Evolutionary conservation across 345 rosid species (phyloP), one percentile per base, ranked within the genome.

Genomic region (Aethionema arabicum): DNA sequence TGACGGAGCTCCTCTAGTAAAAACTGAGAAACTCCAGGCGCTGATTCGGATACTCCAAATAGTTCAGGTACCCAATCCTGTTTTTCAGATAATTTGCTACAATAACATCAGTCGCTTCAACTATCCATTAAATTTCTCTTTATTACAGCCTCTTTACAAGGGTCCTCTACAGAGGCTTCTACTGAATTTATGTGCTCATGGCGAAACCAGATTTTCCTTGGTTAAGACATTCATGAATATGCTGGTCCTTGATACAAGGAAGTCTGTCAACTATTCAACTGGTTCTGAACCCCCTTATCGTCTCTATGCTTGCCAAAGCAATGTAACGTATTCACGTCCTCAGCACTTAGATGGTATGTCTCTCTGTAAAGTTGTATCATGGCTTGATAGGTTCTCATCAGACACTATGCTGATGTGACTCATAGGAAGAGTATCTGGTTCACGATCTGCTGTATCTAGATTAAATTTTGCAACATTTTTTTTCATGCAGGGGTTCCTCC

Each of bases 141-240:
- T 55, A 57, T 55, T 73, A 72, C 86, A 92, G 98, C 98, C 98
- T 32, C 79, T 92, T 12, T 89, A 87, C 64, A 92, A 87, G 80
- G 98, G 97, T 56, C 72, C 91, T 45, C 75, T 89, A 66, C 99
- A 89, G 80, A 84, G 89, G 79, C 99, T 92, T 72, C 79, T 92
- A 47, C 72, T 92, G 78, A 89, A 92, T 74, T 70, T 92, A 69
- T 89, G 99, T 81, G 83, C 95, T 54, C 97, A 92, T 73, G 75
- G 81, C 11, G 95, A 85, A 62, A 87, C 99, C 44, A 81, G 99
- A 79, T 75, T 77, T 43, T 72, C 80, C 66, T 67, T 92, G 62
- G 91, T 89, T 53, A 85, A 79, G 61, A 83, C 85, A 59, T 76
- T 92, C 77, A 85, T 89, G 88, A 93, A 82, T 54, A 85, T 89